Percentiles rank a stretch among this genome's conserved stretches.
Evolutionary conservation across 177 flowering plant species (phyloP).

Genomic region (Vitis hybrid): DNA sequence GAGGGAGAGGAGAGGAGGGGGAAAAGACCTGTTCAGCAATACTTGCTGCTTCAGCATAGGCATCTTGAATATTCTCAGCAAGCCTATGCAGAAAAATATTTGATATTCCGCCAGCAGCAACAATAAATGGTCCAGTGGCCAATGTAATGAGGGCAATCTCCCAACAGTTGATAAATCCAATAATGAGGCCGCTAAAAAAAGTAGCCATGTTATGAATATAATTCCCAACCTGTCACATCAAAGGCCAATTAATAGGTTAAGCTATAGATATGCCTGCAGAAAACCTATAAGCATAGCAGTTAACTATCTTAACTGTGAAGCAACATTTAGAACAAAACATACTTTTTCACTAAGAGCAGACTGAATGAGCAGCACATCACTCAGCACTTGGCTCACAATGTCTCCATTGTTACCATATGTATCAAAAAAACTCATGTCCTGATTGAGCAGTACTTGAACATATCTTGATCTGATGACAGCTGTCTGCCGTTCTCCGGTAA

Average conservation of each 20-base stretch:
- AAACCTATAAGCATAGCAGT: neutral
- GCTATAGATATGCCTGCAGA: neutral
- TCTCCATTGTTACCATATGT: slow-evolving; percentile 98
- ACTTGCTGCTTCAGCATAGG: slow-evolving; percentile 99
- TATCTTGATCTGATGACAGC: slow-evolving; percentile 95
- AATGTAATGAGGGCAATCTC: slow-evolving; percentile 89
- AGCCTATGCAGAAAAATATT: slow-evolving; percentile 96
- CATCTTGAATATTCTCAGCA: slow-evolving; percentile 98
- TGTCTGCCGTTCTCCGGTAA: slow-evolving; percentile 97
- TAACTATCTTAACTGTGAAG: slow-evolving; percentile 5
- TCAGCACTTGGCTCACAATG: slow-evolving; percentile 95
- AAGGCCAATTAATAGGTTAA: slow-evolving; percentile 13
- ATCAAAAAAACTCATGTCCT: slow-evolving; percentile 98
- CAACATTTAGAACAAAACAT: slow-evolving; percentile 14
- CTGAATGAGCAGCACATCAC: slow-evolving; percentile 95
- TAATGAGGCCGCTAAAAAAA: slow-evolving; percentile 86
- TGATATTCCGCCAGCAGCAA: slow-evolving; percentile 98
- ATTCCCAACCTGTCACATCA: slow-evolving; percentile 84
- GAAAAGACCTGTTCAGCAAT: slow-evolving; percentile 91
- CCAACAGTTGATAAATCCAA: slow-evolving; percentile 96
- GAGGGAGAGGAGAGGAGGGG: neutral
- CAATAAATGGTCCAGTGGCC: slow-evolving; percentile 95
- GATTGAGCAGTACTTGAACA: slow-evolving; percentile 90
- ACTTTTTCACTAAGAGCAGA: slow-evolving; percentile 99
- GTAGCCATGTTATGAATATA: slow-evolving; percentile 99